Percentiles rank a stretch among this genome's conserved stretches.
Conservation (phyloP, 129 eudicot genomes). For the Centaurea solstitialis region DNA sequence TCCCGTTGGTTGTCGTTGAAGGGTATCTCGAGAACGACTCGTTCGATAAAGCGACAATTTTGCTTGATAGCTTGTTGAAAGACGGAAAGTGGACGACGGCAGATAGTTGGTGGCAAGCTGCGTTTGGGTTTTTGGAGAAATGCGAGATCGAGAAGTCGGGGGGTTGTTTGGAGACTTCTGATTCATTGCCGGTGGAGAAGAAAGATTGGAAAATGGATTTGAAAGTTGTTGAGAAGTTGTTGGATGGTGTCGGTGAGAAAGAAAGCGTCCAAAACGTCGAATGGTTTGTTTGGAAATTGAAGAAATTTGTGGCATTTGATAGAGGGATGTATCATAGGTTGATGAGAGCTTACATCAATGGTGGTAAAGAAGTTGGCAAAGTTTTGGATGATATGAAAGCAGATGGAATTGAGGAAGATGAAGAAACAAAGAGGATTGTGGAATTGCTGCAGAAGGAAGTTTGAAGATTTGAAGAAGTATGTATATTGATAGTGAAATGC, state of each 20-base stretch:
- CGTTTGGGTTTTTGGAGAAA: constrained; percentile 45
- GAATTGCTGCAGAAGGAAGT: constrained; percentile 21
- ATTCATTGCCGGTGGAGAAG: constrained; percentile 37
- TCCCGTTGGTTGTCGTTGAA: constrained; percentile 45
- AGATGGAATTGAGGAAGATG: constrained; percentile 51
- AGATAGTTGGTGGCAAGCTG: constrained; percentile 55
- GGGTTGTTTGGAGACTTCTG: constrained; percentile 45
- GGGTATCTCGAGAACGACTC: constrained; percentile 49
- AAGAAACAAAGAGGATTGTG: constrained; percentile 51
- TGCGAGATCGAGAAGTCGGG: constrained; percentile 42
- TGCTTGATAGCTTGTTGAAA: constrained; percentile 42
- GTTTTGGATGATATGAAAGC: constrained; percentile 53
- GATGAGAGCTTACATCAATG: constrained; percentile 41
- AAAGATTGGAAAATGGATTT: constrained; percentile 49
- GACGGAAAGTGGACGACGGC: constrained; percentile 37
- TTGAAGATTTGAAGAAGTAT: not conserved
- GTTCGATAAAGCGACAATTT: constrained; percentile 51
- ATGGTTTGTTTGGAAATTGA: constrained; percentile 36
- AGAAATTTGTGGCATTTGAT: constrained; percentile 37
- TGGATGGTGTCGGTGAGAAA: constrained; percentile 47
- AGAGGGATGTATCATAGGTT: constrained; percentile 57
- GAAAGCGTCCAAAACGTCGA: constrained; percentile 42
- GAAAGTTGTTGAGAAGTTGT: constrained; percentile 25
- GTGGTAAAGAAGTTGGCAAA: constrained; percentile 47
- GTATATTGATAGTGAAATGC: constrained; percentile 14